These are phyloP conservation scores for Panicum virgatum DNA, from an alignment of 202 grass and related monocot genomes.

Conservation along the genomic window DNA sequence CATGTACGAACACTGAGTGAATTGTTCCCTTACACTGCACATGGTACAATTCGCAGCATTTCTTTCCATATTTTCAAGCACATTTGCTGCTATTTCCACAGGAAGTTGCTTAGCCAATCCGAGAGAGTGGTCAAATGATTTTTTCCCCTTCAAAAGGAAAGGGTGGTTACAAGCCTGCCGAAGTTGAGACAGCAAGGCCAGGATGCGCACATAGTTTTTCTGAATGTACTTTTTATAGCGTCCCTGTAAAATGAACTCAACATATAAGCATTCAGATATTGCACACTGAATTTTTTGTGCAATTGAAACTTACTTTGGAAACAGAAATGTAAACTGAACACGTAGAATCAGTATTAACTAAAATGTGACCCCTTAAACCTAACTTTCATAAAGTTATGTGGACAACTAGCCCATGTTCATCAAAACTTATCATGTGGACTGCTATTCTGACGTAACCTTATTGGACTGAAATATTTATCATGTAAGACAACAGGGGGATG, in stretches of 20 bases:
- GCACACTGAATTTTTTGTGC: neutral
- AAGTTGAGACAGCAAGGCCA: slow-evolving; percentile 76
- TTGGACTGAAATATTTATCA: neutral
- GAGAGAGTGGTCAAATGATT: slow-evolving; percentile 47
- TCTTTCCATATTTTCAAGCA: slow-evolving; percentile 59
- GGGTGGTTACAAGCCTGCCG: slow-evolving; percentile 89
- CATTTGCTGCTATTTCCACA: slow-evolving; percentile 46
- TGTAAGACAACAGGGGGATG: neutral
- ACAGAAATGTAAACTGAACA: neutral
- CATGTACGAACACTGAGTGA: neutral
- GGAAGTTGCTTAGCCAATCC: slow-evolving; percentile 72
- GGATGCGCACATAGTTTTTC: slow-evolving; percentile 87
- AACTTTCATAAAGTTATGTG: neutral
- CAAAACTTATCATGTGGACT: neutral
- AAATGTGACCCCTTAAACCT: neutral
- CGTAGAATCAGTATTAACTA: neutral
- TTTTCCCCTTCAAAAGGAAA: slow-evolving; percentile 61
- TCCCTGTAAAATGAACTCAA: slow-evolving; percentile 43
- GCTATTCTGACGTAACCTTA: neutral
- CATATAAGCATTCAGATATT: neutral
- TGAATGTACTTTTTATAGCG: slow-evolving; percentile 25
- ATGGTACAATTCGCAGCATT: slow-evolving; percentile 56
- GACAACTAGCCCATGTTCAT: neutral
- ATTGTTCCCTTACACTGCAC: slow-evolving; percentile 67
- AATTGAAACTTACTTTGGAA: neutral